Evolutionary conservation across 352 stramenopile genomes (phyloP).

Genomic region (Phytophthora multivora): DNA sequence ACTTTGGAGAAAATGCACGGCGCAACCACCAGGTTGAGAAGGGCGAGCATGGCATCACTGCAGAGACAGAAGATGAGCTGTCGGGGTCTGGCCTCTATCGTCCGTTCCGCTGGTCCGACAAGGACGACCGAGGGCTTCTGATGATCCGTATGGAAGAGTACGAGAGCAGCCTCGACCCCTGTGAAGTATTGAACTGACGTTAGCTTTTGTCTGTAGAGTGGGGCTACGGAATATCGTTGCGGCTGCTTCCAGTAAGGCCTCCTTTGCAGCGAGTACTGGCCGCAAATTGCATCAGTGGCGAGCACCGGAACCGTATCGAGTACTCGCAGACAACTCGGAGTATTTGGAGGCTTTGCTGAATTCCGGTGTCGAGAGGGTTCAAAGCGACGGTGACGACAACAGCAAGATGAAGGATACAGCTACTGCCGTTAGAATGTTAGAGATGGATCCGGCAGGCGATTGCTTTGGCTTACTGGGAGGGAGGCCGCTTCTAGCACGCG

Average conservation of each 20-base stretch:
- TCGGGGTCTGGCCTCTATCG: conserved; percentile 5
- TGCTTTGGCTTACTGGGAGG: conserved; percentile 56
- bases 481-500: conserved; percentile 44
- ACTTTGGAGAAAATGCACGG: conserved; percentile 38
- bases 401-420: not conserved
- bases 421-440: conserved; percentile 10
- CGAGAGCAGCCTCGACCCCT: not conserved
- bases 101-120: conserved; percentile 13
- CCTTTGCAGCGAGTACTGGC: conserved; percentile 40
- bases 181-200: not conserved
- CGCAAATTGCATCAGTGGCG: conserved; percentile 49
- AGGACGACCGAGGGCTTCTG: conserved; percentile 9
- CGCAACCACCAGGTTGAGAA: conserved; percentile 26
- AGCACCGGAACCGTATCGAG: conserved; percentile 19
- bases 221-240: conserved; percentile 43
- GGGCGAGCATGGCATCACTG: conserved; percentile 8
- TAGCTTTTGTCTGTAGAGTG: conserved; percentile 26
- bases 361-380: not conserved
- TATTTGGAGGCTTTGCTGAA: no score
- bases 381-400: not conserved
- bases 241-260: conserved; percentile 15
- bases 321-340: not conserved
- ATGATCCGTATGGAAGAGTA: conserved; percentile 48
- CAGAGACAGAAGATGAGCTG: conserved; percentile 19
- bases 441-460: conserved; percentile 44